phyloP scores from a whole-genome alignment of 257 asterid genomes.

The Coffea canephora region DNA sequence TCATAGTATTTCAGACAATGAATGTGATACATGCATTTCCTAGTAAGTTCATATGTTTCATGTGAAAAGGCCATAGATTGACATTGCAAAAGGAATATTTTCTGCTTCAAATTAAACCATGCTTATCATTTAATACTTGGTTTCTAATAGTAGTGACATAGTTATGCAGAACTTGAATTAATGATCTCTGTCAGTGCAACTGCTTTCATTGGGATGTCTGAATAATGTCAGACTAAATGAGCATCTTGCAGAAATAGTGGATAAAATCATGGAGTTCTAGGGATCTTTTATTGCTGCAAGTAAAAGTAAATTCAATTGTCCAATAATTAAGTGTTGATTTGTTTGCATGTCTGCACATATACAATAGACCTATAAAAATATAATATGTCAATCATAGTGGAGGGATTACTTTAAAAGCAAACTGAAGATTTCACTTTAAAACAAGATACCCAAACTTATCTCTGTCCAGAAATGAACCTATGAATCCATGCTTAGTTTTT shows the following conservation, averaged over 20 bases:
- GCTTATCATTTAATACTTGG: neutral
- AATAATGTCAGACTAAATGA: neutral
- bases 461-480: neutral
- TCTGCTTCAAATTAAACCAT: neutral
- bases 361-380: neutral
- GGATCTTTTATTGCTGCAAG: neutral
- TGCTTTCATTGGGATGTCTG: neutral
- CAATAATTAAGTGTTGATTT: neutral
- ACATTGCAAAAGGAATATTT: neutral
- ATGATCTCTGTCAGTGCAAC: neutral
- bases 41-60: neutral
- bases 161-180: neutral
- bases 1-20: neutral
- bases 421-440: neutral
- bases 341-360: neutral
- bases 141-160: neutral
- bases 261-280: neutral
- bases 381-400: neutral
- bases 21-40: neutral
- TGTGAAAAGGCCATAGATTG: neutral
- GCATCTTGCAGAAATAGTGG: neutral
- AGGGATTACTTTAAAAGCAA: neutral
- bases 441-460: neutral
- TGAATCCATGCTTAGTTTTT: neutral
- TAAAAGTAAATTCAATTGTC: neutral